Evolutionary conservation across 1,284 basidiomycete genomes (phyloP).

Genomic region (Kalmanozyma brasiliensis): DNA sequence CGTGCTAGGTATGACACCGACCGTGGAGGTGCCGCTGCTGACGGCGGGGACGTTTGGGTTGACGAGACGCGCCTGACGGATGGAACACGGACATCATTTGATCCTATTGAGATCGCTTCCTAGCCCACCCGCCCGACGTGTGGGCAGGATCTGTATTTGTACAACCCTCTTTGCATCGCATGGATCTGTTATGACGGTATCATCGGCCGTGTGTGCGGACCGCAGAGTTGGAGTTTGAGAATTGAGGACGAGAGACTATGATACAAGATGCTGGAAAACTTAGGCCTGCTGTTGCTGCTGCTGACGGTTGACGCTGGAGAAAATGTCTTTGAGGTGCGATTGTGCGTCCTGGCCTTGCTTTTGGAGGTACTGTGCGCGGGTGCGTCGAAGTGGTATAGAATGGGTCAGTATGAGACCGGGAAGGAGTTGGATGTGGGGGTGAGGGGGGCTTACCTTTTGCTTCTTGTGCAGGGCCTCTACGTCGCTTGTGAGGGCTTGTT

Average conservation of each 20-base stretch:
- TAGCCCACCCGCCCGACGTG: background rate
- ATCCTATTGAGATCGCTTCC: too few species aligned
- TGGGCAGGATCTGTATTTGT: too few species aligned
- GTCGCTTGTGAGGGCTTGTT: slow-evolving; percentile 18
- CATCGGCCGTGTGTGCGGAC: too few species aligned
- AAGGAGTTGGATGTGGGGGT: background rate
- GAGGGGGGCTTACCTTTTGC: slow-evolving; percentile 17
- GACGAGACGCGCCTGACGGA: slow-evolving; percentile 11
- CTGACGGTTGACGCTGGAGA: slow-evolving; percentile 40
- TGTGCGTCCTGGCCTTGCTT: slow-evolving; percentile 46
- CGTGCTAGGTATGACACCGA: slow-evolving; percentile 17
- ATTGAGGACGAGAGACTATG: background rate
- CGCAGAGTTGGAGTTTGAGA: too few species aligned
- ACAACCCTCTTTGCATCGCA: too few species aligned
- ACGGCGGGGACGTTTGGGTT: slow-evolving; percentile 3
- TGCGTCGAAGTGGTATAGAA: too few species aligned
- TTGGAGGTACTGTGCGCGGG: slow-evolving; percentile 37
- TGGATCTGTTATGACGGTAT: too few species aligned
- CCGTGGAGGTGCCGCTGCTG: slow-evolving; percentile 6
- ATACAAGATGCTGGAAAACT: background rate
- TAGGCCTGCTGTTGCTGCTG: slow-evolving; percentile 20
- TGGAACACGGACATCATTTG: too few species aligned
- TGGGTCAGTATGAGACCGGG: background rate
- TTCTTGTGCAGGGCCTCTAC: slow-evolving; percentile 28
- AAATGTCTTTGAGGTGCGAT: slow-evolving; percentile 50